phyloP scores from a whole-genome alignment of 1,284 basidiomycete genomes.

The Marasmius tenuissimus region DNA sequence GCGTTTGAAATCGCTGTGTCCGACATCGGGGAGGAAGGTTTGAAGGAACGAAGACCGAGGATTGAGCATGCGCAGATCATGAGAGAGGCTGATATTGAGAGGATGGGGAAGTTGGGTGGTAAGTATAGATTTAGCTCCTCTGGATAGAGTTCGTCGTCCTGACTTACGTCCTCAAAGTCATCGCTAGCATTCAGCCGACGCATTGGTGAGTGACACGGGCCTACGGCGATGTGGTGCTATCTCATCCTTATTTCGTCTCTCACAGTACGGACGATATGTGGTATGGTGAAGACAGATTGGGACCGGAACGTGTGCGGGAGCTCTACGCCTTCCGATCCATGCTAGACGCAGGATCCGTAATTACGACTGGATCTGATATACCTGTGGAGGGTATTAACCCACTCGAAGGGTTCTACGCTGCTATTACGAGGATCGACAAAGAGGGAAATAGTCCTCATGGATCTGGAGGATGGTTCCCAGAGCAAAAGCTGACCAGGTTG shows the following conservation, averaged over 20 bases:
- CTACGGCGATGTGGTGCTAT: background rate
- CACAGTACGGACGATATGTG: slow-evolving; percentile 5
- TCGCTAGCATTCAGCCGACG: background rate
- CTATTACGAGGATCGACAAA: slow-evolving; percentile 70
- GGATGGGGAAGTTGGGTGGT: background rate
- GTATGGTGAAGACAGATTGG: background rate
- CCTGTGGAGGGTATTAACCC: slow-evolving; percentile 79
- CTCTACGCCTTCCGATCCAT: background rate
- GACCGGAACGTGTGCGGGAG: background rate
- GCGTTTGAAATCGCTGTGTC: slow-evolving; percentile 50
- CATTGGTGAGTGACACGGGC: background rate
- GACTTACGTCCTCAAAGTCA: background rate
- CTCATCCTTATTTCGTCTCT: background rate
- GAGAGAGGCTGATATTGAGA: background rate
- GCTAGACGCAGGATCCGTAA: background rate
- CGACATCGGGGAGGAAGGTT: slow-evolving; percentile 11
- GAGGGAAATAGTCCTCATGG: slow-evolving; percentile 84
- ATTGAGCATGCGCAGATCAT: slow-evolving; percentile 4
- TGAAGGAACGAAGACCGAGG: background rate
- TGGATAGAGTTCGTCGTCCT: background rate
- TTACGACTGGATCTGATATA: slow-evolving; percentile 5
- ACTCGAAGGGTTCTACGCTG: slow-evolving; percentile 84
- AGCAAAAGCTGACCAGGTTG: slow-evolving; percentile 22
- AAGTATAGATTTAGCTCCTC: background rate
- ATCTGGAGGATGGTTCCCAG: slow-evolving; percentile 62